Percentiles rank a stretch among this genome's conserved stretches.
phyloP scores from a whole-genome alignment of 805 yeast species.

The Yarrowia sp. region DNA sequence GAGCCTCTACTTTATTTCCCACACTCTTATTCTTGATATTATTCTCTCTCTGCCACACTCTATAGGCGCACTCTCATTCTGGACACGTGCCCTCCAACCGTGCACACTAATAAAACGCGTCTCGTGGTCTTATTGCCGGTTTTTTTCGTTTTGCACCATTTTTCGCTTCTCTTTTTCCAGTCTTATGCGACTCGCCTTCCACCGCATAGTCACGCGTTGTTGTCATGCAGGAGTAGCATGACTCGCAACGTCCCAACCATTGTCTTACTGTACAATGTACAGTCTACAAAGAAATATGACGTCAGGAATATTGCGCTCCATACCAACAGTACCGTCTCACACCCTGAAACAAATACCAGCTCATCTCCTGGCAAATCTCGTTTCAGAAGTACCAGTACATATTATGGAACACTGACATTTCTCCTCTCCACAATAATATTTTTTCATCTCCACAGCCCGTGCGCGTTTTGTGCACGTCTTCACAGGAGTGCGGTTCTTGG shows the following conservation, averaged over 20 bases:
- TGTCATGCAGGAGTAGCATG: constrained; percentile 13
- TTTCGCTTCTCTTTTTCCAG: too few relatives aligned
- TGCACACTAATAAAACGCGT: not conserved
- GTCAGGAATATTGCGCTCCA: too few relatives aligned
- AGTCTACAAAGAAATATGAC: too few relatives aligned
- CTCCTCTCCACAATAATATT: too few relatives aligned
- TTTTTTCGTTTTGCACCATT: not conserved
- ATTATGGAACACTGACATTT: too few relatives aligned
- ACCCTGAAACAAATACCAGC: not conserved
- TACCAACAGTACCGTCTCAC: not conserved
- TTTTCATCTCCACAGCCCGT: not conserved
- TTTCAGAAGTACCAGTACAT: not conserved
- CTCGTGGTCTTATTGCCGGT: not conserved
- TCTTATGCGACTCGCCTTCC: not conserved
- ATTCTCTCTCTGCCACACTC: too few relatives aligned
- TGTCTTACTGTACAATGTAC: too few relatives aligned
- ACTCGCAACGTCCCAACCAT: not conserved
- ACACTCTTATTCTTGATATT: too few relatives aligned
- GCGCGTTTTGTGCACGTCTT: not conserved
- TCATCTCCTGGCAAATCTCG: not conserved
- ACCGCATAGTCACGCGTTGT: not conserved
- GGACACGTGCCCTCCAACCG: not conserved
- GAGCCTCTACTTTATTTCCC: too few relatives aligned
- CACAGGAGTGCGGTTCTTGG: too few relatives aligned
- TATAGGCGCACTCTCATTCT: too few relatives aligned